Evolutionary conservation across 306 rosid genomes (phyloP), one percentile per base, ranked within the genome.

Genomic region (Hippophae tibetana): DNA sequence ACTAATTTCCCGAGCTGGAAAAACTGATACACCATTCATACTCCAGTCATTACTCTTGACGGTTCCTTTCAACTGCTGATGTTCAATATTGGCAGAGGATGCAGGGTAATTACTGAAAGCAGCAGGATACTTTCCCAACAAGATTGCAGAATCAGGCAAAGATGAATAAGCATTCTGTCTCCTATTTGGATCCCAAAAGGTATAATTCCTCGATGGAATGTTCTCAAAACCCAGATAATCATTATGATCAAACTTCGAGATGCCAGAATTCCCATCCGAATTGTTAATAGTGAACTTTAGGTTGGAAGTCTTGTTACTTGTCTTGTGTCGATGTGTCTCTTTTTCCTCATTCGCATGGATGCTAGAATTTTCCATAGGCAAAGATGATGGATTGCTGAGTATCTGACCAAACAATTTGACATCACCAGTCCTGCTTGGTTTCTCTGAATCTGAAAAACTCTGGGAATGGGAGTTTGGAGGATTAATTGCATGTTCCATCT

Each of bases 391-490:
- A 72, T 74, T 76, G 56, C 84, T 82, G 2, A 89, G 82, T 75
- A 93, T 89, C 79, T 86, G 79, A 23, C 99, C 99, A 51, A 88
- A 89, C 69, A 93, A 79, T 65, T 93, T 93, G 77, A 93, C 94
- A 71, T 86, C 85, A 75, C 99, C 92, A 72, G 82, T 84, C 78
- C 85, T 70, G 70, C 79, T 63, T 23, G 81, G 72, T 60, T 77
- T 77, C 46, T 86, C 95, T 0, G 90, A 74, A 74, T 84, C 95
- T n/a, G 82, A 65, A 2, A 68, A 75, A 57, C 77, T 72, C 45
- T 42, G 60, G 53, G 75, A 50, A 42, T 23, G 64, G 25, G 77
- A 43, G 54, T 64, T 82, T 56, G 23, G 27, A 61, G 67, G 68
- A 63, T 72, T 82, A 66, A 57, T 61, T 6, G 49, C 25, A 13